These are phyloP conservation scores for Penicillium bialowiezense DNA, from an alignment of 495 filamentous ascomycete species.

Conservation along the genomic window DNA sequence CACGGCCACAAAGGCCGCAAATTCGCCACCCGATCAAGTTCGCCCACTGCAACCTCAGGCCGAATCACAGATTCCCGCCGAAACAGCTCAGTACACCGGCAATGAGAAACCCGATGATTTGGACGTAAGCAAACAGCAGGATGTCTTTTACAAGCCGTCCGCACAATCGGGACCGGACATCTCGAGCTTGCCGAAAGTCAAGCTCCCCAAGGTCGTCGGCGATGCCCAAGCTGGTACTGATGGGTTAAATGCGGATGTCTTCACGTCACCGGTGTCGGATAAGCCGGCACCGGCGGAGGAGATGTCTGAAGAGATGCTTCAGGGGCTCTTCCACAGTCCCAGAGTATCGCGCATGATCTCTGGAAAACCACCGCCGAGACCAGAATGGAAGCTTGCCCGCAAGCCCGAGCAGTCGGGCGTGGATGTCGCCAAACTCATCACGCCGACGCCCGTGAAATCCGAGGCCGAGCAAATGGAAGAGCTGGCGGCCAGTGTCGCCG, in stretches of 20 bases:
- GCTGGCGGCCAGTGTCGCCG: conserved; percentile 17
- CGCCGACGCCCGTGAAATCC: conserved; percentile 5
- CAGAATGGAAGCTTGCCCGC: conserved; percentile 15
- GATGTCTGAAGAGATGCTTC: conserved; percentile 55
- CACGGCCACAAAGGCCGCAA: conserved; percentile 11
- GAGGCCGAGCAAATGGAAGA: conserved; percentile 20
- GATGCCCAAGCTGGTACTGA: conserved; percentile 38
- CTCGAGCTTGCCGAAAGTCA: conserved; percentile 56
- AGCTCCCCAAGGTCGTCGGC: conserved; percentile 55
- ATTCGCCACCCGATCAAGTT: conserved; percentile 33
- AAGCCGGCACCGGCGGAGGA: conserved; percentile 28
- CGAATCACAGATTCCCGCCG: conserved; percentile 57
- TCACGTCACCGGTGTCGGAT: conserved; percentile 38
- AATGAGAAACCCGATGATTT: conserved; percentile 18
- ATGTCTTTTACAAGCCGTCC: conserved; percentile 58
- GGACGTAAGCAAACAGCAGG: conserved; percentile 48
- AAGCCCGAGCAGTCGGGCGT: conserved; percentile 1
- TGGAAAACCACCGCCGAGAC: conserved; percentile 21
- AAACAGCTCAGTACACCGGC: conserved; percentile 25
- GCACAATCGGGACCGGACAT: conserved; percentile 39
- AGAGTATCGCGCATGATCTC: conserved; percentile 55
- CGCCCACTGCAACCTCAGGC: conserved; percentile 49
- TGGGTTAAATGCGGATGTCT: conserved; percentile 57
- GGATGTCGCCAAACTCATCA: background rate
- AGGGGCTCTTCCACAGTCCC: conserved; percentile 59